Conservation (phyloP, 2,329 filamentous ascomycete species). For the Cercospora sesami region DNA sequence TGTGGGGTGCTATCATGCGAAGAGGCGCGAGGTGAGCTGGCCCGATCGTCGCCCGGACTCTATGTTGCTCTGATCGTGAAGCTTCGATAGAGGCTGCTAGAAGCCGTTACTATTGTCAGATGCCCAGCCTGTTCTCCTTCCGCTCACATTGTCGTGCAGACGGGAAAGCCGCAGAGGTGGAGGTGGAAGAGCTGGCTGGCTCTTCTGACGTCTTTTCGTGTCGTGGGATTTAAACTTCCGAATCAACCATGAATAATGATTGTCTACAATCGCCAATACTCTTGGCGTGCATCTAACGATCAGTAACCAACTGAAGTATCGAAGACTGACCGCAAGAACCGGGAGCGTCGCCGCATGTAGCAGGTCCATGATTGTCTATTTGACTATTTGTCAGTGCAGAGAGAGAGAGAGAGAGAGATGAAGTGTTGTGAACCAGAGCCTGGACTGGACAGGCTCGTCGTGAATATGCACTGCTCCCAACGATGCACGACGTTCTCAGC, state of each 20-base stretch:
- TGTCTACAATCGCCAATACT: neutral
- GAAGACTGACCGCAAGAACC: neutral
- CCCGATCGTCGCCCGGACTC: constrained; percentile 6
- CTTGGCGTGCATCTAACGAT: constrained; percentile 1
- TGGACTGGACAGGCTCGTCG: neutral
- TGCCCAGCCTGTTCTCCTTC: neutral
- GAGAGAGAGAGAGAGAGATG: neutral
- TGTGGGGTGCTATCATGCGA: neutral
- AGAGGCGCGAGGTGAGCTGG: neutral
- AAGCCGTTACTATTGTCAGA: neutral
- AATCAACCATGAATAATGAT: neutral
- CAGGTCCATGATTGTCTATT: neutral
- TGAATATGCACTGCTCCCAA: neutral
- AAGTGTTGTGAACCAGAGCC: neutral
- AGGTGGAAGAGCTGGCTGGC: neutral
- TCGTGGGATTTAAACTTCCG: neutral
- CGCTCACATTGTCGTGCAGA: neutral
- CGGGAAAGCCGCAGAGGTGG: neutral
- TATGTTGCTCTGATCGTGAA: constrained; percentile 6
- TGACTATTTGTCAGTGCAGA: neutral
- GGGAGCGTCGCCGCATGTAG: neutral
- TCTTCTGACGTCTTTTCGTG: neutral
- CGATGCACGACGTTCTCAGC: neutral
- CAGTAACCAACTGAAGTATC: neutral
- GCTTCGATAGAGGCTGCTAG: constrained; percentile 5